These are phyloP conservation scores for Epichloe gansuensis DNA, from an alignment of 2,329 filamentous ascomycete genomes.

Conservation along the genomic window DNA sequence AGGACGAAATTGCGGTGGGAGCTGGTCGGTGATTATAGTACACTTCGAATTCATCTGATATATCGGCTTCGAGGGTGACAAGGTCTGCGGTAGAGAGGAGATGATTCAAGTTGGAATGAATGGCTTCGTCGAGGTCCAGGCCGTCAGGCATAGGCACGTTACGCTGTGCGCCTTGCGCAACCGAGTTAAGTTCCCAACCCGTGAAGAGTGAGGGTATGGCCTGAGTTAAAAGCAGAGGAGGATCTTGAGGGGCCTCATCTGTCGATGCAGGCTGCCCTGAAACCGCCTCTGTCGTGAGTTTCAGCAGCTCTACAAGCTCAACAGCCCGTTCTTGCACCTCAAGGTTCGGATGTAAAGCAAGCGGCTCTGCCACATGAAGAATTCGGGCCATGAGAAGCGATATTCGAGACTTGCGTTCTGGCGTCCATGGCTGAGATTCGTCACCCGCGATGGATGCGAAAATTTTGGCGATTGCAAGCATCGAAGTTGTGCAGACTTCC, in stretches of 20 bases:
- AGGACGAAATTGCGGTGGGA: constrained; percentile 37
- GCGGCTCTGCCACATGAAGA: constrained; percentile 66
- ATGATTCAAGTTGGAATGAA: constrained; percentile 60
- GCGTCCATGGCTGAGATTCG: constrained; percentile 55
- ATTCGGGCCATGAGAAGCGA: constrained; percentile 71
- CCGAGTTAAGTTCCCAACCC: constrained; percentile 83
- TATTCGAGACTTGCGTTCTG: constrained; percentile 60
- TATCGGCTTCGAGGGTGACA: constrained; percentile 34
- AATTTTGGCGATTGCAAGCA: constrained; percentile 80
- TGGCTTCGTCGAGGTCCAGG: constrained; percentile 68
- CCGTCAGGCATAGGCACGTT: constrained; percentile 72
- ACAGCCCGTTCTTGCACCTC: constrained; percentile 94
- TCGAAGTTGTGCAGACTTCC: constrained; percentile 60
- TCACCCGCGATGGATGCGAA: constrained; percentile 61
- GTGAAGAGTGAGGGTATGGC: constrained; percentile 80
- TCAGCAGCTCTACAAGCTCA: constrained; percentile 82
- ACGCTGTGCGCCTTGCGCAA: constrained; percentile 67
- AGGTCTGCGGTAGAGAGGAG: constrained; percentile 51
- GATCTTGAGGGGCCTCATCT: constrained; percentile 45
- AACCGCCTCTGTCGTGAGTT: constrained; percentile 72
- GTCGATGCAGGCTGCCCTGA: constrained; percentile 50
- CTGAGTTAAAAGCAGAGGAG: constrained; percentile 77
- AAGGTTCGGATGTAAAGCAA: constrained; percentile 71
- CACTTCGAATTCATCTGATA: constrained; percentile 54
- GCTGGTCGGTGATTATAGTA: constrained; percentile 50